Conservation (phyloP, 257 asterid species). For the Plantago ovata region DNA sequence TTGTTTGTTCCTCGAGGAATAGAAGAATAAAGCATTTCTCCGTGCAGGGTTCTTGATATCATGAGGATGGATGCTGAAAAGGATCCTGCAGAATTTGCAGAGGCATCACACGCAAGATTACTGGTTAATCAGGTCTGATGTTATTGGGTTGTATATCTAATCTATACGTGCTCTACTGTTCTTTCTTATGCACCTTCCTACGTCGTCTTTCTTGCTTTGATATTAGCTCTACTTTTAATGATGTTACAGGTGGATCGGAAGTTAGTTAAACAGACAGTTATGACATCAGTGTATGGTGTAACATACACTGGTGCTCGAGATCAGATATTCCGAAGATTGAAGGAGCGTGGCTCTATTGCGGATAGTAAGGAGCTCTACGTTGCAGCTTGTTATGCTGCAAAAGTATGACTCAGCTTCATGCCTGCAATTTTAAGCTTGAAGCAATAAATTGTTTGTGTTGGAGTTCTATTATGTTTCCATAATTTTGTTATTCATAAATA, state of each 20-base stretch:
- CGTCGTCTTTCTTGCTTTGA: conserved; percentile 5
- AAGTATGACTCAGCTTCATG: conserved; percentile 44
- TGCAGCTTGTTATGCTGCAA: conserved; percentile 94
- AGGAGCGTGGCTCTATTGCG: conserved; percentile 69
- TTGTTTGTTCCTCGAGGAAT: background rate
- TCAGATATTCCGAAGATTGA: conserved; percentile 84
- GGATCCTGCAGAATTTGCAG: conserved; percentile 79
- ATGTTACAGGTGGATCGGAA: conserved; percentile 85
- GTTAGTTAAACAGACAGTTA: conserved; percentile 97
- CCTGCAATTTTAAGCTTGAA: conserved; percentile 7
- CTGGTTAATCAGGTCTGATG: conserved; percentile 65
- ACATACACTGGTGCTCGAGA: conserved; percentile 98
- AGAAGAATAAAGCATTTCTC: conserved; percentile 12
- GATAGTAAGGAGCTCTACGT: conserved; percentile 69
- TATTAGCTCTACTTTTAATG: conserved; percentile 16
- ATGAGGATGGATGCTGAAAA: conserved; percentile 82
- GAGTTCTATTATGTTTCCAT: too few species aligned
- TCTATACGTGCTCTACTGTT: background rate
- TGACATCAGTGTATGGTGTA: conserved; percentile 99
- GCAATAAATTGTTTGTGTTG: too few species aligned
- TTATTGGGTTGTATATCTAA: conserved; percentile 15
- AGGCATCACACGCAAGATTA: conserved; percentile 67
- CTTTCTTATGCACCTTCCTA: background rate
- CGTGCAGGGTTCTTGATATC: conserved; percentile 81
- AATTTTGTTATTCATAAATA: too few species aligned